Base-by-base conservation (phyloP, 345 rosid genomes). In the Eucalyptus pauciflora region DNA sequence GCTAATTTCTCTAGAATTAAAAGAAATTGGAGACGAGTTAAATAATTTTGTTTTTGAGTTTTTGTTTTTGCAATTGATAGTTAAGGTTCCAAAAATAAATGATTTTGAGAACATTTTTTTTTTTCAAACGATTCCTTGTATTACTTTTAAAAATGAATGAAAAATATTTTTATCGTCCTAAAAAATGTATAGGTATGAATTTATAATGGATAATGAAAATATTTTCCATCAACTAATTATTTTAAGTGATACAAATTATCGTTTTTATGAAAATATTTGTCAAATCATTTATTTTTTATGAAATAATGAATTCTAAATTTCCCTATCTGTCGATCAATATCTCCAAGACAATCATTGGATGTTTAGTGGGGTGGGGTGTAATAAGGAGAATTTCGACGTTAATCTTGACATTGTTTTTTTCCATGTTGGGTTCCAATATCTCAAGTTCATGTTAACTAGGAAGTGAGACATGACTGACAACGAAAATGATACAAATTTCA, bases 191-290 rank as follows among this genome's bases (percentile, higher is more conserved):
- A 52, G 20, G 10, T 8, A 0, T 52, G 7, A 52, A 52, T 52
- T 52, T 52, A 52, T 1, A 52, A 52, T 52, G 10, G 10, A 52
- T 20, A 1, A 7, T 3, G 1, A 0, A 52, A 52, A 52, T 20
- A 8, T 52, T 52, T 52, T 52, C 4, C 0, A 52, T 3, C 2
- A 0, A 52, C 0, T 8, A 52, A 52, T 52, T 7, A 52, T 52
- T 52, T 52, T 3, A 52, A 20, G 0, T 0, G 10, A 51, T 51
- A 17, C 0, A 0, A 52, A 52, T 52, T 2, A 18, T 52, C 0
- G 1, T 52, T 52, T 52, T 52, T 52, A 52, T 8, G 4, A 52
- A 52, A 52, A 8, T 52, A 52, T 52, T 1, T 20, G 0, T 20
- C 1, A 52, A 1, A 20, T 52, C 1, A 3, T 52, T 52, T 20